Percentiles rank a stretch among this genome's conserved stretches.
phyloP scores from a whole-genome alignment of 2,329 filamentous ascomycete genomes.

The Aspergillus brasiliensis region DNA sequence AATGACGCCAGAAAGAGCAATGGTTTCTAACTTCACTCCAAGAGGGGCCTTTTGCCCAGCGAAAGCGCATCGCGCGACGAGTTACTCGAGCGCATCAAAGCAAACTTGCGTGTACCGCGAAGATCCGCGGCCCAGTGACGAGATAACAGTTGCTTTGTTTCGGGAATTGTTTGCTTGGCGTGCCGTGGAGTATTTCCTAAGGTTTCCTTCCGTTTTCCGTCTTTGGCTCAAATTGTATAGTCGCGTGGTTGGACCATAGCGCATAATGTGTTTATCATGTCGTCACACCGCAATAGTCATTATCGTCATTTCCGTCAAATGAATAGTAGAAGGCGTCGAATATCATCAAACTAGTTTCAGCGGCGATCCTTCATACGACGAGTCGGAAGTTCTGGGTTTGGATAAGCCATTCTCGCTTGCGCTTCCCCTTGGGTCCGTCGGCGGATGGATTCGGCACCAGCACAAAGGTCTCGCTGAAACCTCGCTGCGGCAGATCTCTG shows the following conservation, averaged over 20 bases:
- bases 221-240: neutral
- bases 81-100: conserved; percentile 68
- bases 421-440: conserved; percentile 59
- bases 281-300: neutral
- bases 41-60: conserved; percentile 67
- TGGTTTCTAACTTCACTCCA: conserved; percentile 12
- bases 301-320: neutral
- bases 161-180: neutral
- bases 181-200: neutral
- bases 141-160: neutral
- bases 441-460: conserved; percentile 67
- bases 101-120: conserved; percentile 60
- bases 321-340: too few relatives aligned
- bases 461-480: conserved; percentile 79
- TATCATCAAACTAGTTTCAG: neutral
- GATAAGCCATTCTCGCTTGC: conserved; percentile 64
- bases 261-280: neutral
- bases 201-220: neutral
- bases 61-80: conserved; percentile 63
- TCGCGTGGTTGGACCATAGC: conserved; percentile 2
- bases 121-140: conserved; percentile 12
- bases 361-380: conserved; percentile 42
- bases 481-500: conserved; percentile 63
- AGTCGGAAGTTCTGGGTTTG: conserved; percentile 72
- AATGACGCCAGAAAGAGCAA: neutral